Evolutionary conservation across 345 rosid species (phyloP), one percentile per base, ranked within the genome.

Genomic region (Raphanus raphanistrum): DNA sequence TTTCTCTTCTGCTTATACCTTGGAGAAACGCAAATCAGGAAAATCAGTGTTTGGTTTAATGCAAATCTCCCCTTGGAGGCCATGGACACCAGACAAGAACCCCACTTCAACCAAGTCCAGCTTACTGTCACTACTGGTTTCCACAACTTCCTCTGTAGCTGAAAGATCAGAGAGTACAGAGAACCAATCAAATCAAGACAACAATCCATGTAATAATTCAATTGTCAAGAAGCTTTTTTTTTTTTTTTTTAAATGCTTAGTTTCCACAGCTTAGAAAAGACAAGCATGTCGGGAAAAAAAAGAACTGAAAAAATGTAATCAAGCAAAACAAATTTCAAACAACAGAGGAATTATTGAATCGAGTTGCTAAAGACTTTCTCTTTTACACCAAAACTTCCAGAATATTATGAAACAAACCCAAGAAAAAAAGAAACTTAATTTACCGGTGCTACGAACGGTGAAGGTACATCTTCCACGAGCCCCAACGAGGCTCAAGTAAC

Each of bases 21-120:
- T 74, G 52, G 90, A 81, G 83, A 90, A 92, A 54, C 98, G 87
- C 48, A 92, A 82, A 81, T 89, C 90, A 60, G 96, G 94, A 83
- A 94, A 94, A 81, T 85, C 98, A 6, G 96, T 94, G 74, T 38
- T 88, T 31, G 96, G 88, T 81, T 94, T 92, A 0, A 92, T 83
- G 76, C 87, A 89, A 79, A 90, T 65, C 80, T 92, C 97, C 4
- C 98, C 98, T 58, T 85, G 90, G 4, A 94, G 82, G 10, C 98
- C 97, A 80, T 92, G 98, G 76, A 82, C 92, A 81, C 88, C 75
- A 66, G 93, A 84, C 77, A 92, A 33, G 79, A 84, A 89, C 55
- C 98, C 98, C 72, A 94, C 82, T 76, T 90, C 96, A 61, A 94
- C 88, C 57, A 86, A 87, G 29, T 84, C 88, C 16, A 78, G 29